Base-by-base conservation (phyloP, 805 yeast species). In the Clavispora phyllophila region DNA sequence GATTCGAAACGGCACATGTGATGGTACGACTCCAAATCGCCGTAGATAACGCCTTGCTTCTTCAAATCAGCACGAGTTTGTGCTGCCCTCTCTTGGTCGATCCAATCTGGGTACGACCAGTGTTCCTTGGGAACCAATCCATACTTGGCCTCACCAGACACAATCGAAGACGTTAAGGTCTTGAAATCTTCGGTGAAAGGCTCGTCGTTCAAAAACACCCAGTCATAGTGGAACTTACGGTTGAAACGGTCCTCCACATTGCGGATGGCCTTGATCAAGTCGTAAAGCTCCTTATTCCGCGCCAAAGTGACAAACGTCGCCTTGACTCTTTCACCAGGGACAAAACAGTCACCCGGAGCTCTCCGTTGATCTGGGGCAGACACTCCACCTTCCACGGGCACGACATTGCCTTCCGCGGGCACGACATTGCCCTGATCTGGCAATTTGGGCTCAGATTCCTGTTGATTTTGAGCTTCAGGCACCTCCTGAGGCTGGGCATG, bases 11-110 rank as follows among this genome's bases (percentile, higher is more conserved):
- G 42, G 28, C 60, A 50, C 47, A 57, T 48, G 40, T 51, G 59
- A 14, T 57, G 44, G 37, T 49, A 51, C 14, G 48, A 46, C 32
- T 45, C 49, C 8, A 48, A 41, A 22, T 49, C 51, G 20, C 55
- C 53, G 23, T 72, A 70, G 43, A 65, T 64, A 51, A 72, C 56
- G 9, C 47, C 42, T 20, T 39, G 47, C 17, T 58, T 47, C 5
- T 50, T 48, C 56, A 67, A 47, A 24, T 54, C 47, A 5, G 48
- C 44, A 50, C 65, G 48, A 12, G 55, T 48, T 14, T 48, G 43
- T 9, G 55, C 51, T 37, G 76, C 73, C 36, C 49, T 50, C 13
- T 49, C 50, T 25, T 36, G 38, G 44, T 56, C 57, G 9, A 57
- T 52, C 54, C 54, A 46, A 12, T 42, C 51, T 8, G 55, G 55